Conservation (phyloP, 306 rosid genomes). For the Crotalaria pallida region DNA sequence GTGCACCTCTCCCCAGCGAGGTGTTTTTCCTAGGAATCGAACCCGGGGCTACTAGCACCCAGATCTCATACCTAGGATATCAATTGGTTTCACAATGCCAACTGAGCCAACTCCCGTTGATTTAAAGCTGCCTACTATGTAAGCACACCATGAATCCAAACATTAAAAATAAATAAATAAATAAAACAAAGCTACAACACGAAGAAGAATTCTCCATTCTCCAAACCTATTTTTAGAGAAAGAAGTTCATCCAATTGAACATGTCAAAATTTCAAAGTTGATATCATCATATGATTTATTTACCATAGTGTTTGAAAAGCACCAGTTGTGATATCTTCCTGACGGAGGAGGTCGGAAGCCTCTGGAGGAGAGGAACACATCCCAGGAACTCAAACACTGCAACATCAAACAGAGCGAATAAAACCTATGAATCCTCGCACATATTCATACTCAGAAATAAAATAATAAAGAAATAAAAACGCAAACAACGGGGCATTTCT, state of each 20-base stretch:
- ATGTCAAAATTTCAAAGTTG: not conserved
- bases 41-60: too few relatives aligned
- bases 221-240: not conserved
- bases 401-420: slow-evolving; percentile 10
- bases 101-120: too few relatives aligned
- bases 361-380: slow-evolving; percentile 74
- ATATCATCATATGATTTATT: not conserved
- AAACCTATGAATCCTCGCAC: not conserved
- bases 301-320: slow-evolving; percentile 56
- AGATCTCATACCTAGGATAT: too few relatives aligned
- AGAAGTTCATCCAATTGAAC: not conserved
- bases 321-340: slow-evolving; percentile 58
- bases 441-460: not conserved
- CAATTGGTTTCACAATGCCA: too few relatives aligned
- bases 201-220: not conserved
- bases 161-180: not conserved
- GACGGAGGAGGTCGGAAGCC: slow-evolving; percentile 70
- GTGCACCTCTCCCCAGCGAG: too few relatives aligned
- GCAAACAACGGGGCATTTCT: not conserved
- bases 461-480: not conserved
- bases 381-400: slow-evolving; percentile 82
- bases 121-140: too few relatives aligned
- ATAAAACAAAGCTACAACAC: not conserved
- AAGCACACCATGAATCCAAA: too few relatives aligned
- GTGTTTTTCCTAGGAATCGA: too few relatives aligned